phyloP scores from a whole-genome alignment of 495 filamentous ascomycete species.

The Daldinia vernicosa region DNA sequence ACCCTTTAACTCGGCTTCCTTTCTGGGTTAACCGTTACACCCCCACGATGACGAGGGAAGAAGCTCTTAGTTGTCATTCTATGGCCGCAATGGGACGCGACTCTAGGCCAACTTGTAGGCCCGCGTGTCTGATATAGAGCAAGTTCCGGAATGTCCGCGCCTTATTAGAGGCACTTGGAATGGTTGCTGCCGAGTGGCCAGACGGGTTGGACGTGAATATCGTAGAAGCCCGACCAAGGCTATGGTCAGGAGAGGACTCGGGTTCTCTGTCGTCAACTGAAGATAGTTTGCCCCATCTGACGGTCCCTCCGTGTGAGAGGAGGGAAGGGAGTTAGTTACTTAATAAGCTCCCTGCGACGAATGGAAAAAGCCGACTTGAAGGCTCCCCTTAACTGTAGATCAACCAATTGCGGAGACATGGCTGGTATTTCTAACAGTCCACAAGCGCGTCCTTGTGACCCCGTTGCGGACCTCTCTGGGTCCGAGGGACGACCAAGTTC shows the following conservation, averaged over 20 bases:
- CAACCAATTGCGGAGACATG: slow-evolving; percentile 16
- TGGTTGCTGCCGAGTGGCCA: not conserved
- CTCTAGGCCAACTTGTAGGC: slow-evolving; percentile 4
- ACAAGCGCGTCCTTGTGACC: slow-evolving; percentile 30
- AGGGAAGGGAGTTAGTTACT: not conserved
- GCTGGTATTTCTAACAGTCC: slow-evolving; percentile 15
- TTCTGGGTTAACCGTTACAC: not conserved
- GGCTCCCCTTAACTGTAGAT: slow-evolving; percentile 10
- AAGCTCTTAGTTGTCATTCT: not conserved
- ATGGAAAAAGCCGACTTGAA: not conserved
- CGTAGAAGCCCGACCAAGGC: slow-evolving; percentile 4
- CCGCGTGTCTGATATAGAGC: slow-evolving; percentile 13
- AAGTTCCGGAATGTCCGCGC: slow-evolving; percentile 6
- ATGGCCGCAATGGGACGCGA: not conserved
- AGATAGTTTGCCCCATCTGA: not conserved
- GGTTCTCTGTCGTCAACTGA: slow-evolving; percentile 4
- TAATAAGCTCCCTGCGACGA: not conserved
- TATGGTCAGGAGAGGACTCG: not conserved
- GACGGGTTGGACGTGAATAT: not conserved
- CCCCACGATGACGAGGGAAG: slow-evolving; percentile 5
- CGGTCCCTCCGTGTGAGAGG: not conserved
- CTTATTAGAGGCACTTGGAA: slow-evolving; percentile 2
- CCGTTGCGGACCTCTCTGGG: slow-evolving; percentile 19
- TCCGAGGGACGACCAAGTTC: slow-evolving; percentile 28
- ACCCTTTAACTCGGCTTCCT: not conserved